Evolutionary conservation across 2,329 filamentous ascomycete genomes (phyloP).

Genomic region (Pyrenochaeta sp.): DNA sequence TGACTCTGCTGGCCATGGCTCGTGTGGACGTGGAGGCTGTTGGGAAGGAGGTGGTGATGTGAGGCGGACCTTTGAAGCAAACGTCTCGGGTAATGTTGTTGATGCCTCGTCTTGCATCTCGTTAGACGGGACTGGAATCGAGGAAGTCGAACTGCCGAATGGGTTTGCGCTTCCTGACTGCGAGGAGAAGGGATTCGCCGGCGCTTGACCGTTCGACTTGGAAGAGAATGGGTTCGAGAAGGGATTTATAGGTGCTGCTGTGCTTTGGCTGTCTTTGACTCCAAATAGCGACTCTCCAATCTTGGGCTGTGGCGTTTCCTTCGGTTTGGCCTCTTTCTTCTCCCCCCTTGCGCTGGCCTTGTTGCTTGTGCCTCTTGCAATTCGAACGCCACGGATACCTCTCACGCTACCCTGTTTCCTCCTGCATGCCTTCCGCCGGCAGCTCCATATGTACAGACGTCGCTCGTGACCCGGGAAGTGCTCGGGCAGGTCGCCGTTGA

Average conservation of each 20-base stretch:
- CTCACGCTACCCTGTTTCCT: conserved; percentile 84
- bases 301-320: conserved; percentile 53
- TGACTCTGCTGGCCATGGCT: conserved; percentile 78
- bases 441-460: conserved; percentile 86
- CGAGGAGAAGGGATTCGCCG: conserved; percentile 65
- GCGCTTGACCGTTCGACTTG: conserved; percentile 45
- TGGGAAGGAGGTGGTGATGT: conserved; percentile 50
- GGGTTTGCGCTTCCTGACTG: conserved; percentile 32
- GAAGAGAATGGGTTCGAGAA: conserved; percentile 68
- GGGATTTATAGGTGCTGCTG: conserved; percentile 34
- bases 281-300: conserved; percentile 77
- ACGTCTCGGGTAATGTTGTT: conserved; percentile 73
- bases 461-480: conserved; percentile 87
- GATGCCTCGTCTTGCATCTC: conserved; percentile 34
- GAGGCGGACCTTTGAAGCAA: conserved; percentile 74
- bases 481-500: conserved; percentile 89
- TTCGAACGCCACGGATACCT: conserved; percentile 73
- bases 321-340: conserved; percentile 28
- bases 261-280: conserved; percentile 56
- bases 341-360: conserved; percentile 25
- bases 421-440: conserved; percentile 78
- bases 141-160: conserved; percentile 55
- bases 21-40: conserved; percentile 55
- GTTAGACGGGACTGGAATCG: conserved; percentile 20
- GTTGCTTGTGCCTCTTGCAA: conserved; percentile 52